A percentile compares a stretch with the other conserved stretches of the same genome.
These are phyloP conservation scores for Inosperma sp. DNA, from an alignment of 768 basidiomycete species.

Conservation along the genomic window DNA sequence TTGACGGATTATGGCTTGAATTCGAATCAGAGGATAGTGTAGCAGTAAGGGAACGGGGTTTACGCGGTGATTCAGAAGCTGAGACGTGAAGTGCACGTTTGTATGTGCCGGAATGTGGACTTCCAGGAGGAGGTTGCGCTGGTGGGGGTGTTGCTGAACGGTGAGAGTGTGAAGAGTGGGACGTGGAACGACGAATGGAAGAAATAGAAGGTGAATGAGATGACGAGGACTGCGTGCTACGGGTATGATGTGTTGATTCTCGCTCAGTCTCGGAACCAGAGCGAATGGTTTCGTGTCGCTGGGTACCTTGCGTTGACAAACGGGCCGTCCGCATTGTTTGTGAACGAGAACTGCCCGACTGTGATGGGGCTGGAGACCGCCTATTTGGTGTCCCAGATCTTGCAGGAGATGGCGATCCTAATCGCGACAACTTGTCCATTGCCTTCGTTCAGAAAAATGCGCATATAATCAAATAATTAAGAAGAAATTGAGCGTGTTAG, in stretches of 20 bases:
- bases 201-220: slow-evolving; percentile 21
- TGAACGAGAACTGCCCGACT: slow-evolving; percentile 24
- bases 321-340: slow-evolving; percentile 18
- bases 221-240: slow-evolving; percentile 25
- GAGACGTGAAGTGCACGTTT: slow-evolving; percentile 25
- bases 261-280: slow-evolving; percentile 85
- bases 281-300: slow-evolving; percentile 32
- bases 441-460: slow-evolving; percentile 40
- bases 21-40: slow-evolving; percentile 20
- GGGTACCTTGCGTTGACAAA: slow-evolving; percentile 11
- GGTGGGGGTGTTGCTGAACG: slow-evolving; percentile 18
- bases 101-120: slow-evolving; percentile 14
- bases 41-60: slow-evolving; percentile 22
- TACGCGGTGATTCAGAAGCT: slow-evolving; percentile 32
- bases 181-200: slow-evolving; percentile 8
- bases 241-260: slow-evolving; percentile 42
- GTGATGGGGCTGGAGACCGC: slow-evolving; percentile 34
- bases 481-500: slow-evolving; percentile 15
- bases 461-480: slow-evolving; percentile 16
- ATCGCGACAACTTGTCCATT: slow-evolving; percentile 61
- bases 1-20: slow-evolving; percentile 26
- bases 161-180: slow-evolving; percentile 8
- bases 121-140: not conserved
- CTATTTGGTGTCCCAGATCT: slow-evolving; percentile 24
- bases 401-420: slow-evolving; percentile 52